phyloP scores from a whole-genome alignment of 495 filamentous ascomycete genomes.

The Penicillium subrubescens region DNA sequence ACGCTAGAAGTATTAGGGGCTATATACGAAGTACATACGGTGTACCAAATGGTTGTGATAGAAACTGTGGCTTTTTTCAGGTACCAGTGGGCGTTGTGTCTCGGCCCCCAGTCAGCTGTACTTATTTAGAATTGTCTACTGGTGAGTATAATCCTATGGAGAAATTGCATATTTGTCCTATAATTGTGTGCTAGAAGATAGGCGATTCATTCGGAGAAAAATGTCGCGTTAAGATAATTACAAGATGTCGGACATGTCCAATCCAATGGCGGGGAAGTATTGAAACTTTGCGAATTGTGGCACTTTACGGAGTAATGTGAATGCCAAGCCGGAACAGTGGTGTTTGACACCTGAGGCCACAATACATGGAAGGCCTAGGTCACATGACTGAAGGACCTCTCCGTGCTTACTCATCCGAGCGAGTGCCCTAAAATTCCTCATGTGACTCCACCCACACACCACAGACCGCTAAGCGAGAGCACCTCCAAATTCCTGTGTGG shows the following conservation, averaged over 20 bases:
- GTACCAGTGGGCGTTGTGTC: conserved; percentile 10
- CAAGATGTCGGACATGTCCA: not conserved
- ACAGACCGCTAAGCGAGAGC: conserved; percentile 50
- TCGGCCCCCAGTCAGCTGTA: not conserved
- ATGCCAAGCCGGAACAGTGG: not conserved
- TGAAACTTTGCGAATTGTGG: not conserved
- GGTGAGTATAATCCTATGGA: not conserved
- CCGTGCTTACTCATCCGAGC: not conserved
- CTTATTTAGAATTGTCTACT: not conserved
- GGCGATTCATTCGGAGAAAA: not conserved
- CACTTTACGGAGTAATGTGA: not conserved
- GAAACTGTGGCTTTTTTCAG: conserved; percentile 18
- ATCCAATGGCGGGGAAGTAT: not conserved
- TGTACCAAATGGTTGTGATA: not conserved
- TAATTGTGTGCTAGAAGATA: not conserved
- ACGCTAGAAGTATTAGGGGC: not conserved
- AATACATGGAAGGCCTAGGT: not conserved
- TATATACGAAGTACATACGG: not conserved
- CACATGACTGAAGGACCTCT: not conserved
- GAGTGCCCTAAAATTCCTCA: conserved; percentile 43
- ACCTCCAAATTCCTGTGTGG: conserved; percentile 42
- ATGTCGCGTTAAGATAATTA: not conserved
- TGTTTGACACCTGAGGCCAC: conserved; percentile 1
- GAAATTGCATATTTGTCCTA: no score
- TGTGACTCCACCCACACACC: conserved; percentile 30